phyloP scores from a whole-genome alignment of 2,329 filamentous ascomycete genomes.

The Botrytis galanthina region DNA sequence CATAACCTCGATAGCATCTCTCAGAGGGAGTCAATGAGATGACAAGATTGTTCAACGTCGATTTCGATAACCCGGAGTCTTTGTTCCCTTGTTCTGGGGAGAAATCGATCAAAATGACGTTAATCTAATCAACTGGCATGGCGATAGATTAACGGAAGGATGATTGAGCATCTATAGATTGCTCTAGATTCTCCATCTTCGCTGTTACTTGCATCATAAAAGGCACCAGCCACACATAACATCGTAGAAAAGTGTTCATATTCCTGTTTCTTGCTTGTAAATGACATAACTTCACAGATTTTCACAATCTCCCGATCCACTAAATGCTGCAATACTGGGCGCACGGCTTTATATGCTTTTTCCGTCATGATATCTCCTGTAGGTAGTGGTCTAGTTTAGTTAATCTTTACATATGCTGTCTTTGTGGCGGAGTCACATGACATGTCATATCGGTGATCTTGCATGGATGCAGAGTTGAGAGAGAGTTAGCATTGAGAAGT shows the following conservation, averaged over 20 bases:
- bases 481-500: neutral
- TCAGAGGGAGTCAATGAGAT: neutral
- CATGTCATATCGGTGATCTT: neutral
- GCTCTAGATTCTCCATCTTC: neutral
- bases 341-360: neutral
- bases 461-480: neutral
- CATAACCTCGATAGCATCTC: slow-evolving; percentile 5
- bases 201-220: neutral
- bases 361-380: neutral
- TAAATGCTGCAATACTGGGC: neutral
- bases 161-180: neutral
- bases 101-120: neutral
- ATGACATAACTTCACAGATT: slow-evolving; percentile 2
- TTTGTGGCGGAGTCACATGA: neutral
- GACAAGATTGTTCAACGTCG: neutral
- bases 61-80: neutral
- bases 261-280: slow-evolving; percentile 1
- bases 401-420: neutral
- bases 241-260: slow-evolving; percentile 2
- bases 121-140: neutral
- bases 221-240: neutral
- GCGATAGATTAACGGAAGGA: neutral
- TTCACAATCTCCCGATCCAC: neutral
- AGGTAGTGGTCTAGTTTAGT: neutral
- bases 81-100: neutral